Base-by-base conservation (phyloP, 176 grass and related monocot genomes). In the Triticum urartu region DNA sequence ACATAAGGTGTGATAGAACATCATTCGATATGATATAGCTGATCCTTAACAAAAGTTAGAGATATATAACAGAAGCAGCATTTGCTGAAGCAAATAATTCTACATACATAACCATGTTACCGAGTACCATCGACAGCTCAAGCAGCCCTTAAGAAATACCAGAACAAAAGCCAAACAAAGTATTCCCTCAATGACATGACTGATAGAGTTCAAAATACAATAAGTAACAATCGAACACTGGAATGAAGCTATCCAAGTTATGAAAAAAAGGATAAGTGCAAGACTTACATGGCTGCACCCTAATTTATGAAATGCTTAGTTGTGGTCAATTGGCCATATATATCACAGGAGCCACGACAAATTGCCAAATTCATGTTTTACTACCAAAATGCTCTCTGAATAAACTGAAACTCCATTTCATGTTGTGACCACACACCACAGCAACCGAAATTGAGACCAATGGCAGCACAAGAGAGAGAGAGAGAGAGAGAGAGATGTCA, bases 401-500 rank as follows among this genome's bases (percentile, higher is more conserved):
- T 1, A 11, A 72, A 24, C 72, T 35, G 17, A 58, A 66, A 80
- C 13, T 66, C 26, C n/a, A 84, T 24, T 87, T 76, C 13, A 87
- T 45, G 18, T 25, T 26, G 8, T 11, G 35, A 81, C 21, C 3
- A 58, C 13, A 52, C 13, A 76, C 26, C 1, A 59, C 20, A 54
- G 9, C 63, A 68, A 47, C 28, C 3, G 9, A 79, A 59, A 87
- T 0, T 9, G 3, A 35, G 52, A 47, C 11, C 69, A 77, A 81
- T 25, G 64, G 7, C 35, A 84, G 5, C 7, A 15, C 62, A 48
- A 39, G 28, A 48, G 50, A 94, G 64, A 61, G 18, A 60, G 50
- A 94, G 64, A 61, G 18, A 60, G 32, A 48, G 50, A 94, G 58
- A 61, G 18, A 61, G 10, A 77, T 3, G 47, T 77, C 84, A 95